Percentiles rank a stretch among this genome's conserved stretches.
These are phyloP conservation scores for Wickerhamomyces xylosicus DNA, from an alignment of 805 yeast species.

Conservation along the genomic window DNA sequence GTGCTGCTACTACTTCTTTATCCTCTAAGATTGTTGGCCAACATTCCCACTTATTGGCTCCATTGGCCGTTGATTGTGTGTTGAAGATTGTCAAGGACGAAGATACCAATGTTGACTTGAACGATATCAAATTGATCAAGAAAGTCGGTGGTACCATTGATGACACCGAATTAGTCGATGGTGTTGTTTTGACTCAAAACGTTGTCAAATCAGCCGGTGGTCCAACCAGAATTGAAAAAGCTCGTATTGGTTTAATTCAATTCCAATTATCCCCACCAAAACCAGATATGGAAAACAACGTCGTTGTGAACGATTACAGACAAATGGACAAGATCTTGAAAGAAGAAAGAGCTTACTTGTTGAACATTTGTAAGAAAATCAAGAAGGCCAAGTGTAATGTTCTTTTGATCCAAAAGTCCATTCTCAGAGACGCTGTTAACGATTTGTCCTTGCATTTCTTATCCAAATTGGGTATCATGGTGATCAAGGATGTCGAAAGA, in stretches of 20 bases:
- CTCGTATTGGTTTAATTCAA: conserved; percentile 76
- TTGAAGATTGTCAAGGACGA: conserved; percentile 58
- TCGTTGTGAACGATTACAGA: conserved; percentile 94
- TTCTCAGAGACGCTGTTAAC: conserved; percentile 79
- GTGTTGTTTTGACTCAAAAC: conserved; percentile 87
- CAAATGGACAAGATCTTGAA: conserved; percentile 98
- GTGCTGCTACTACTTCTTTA: conserved; percentile 91
- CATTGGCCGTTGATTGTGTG: conserved; percentile 90
- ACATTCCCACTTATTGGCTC: conserved; percentile 76
- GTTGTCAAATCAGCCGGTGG: conserved; percentile 91
- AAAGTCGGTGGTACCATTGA: conserved; percentile 97
- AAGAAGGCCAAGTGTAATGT: conserved; percentile 89
- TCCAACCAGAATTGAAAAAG: conserved; percentile 90
- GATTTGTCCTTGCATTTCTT: conserved; percentile 91
- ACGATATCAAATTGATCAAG: conserved; percentile 81
- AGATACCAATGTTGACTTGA: conserved; percentile 68
- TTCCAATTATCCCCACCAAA: conserved; percentile 93
- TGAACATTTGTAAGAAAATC: conserved; percentile 91
- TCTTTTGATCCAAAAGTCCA: conserved; percentile 89
- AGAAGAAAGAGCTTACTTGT: conserved; percentile 92
- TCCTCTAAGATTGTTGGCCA: conserved; percentile 95
- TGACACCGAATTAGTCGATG: conserved; percentile 87
- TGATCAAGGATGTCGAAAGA: conserved; percentile 92
- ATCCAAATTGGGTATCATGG: conserved; percentile 88
- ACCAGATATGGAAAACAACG: conserved; percentile 91